These are phyloP conservation scores for Clitopilus passeckerianus DNA, from an alignment of 768 basidiomycete genomes.

Conservation along the genomic window DNA sequence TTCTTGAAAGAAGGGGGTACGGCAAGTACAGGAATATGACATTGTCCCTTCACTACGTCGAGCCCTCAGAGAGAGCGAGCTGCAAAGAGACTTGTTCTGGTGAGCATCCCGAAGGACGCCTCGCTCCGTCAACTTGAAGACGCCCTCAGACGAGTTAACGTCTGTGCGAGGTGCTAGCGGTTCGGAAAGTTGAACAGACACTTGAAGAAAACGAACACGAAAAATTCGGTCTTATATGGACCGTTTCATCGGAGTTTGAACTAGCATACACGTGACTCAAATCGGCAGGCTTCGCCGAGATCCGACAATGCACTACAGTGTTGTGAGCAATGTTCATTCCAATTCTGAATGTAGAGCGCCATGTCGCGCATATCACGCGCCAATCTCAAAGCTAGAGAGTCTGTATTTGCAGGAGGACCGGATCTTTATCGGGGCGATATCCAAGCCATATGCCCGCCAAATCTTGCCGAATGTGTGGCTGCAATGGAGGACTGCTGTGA, in stretches of 20 bases:
- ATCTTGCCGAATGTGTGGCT: slow-evolving; percentile 69
- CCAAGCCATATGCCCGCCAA: slow-evolving; percentile 63
- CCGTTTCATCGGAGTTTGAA: slow-evolving; percentile 24
- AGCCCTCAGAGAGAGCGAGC: slow-evolving; percentile 25
- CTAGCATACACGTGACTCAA: slow-evolving; percentile 11
- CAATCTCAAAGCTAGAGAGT: slow-evolving; percentile 57
- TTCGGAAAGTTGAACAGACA: slow-evolving; percentile 72
- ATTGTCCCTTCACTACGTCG: slow-evolving; percentile 38
- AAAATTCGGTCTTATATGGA: slow-evolving; percentile 22
- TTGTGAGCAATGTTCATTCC: background rate
- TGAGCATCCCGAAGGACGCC: slow-evolving; percentile 39
- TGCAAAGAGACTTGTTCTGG: slow-evolving; percentile 29
- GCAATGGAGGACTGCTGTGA: slow-evolving; percentile 81
- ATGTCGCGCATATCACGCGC: slow-evolving; percentile 52
- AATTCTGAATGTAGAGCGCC: background rate
- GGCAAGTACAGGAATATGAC: slow-evolving; percentile 84
- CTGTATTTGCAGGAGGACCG: slow-evolving; percentile 64
- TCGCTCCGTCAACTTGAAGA: slow-evolving; percentile 76
- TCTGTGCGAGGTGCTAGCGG: slow-evolving; percentile 44
- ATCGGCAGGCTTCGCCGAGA: background rate
- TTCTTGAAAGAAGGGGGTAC: slow-evolving; percentile 39
- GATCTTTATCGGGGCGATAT: slow-evolving; percentile 62
- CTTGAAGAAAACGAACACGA: slow-evolving; percentile 27
- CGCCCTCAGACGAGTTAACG: slow-evolving; percentile 55
- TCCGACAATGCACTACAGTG: too few species aligned